A percentile compares a stretch with the other conserved stretches of the same genome.
Conservation (phyloP, 2,329 filamentous ascomycete genomes). For the Exophiala viscosa region DNA sequence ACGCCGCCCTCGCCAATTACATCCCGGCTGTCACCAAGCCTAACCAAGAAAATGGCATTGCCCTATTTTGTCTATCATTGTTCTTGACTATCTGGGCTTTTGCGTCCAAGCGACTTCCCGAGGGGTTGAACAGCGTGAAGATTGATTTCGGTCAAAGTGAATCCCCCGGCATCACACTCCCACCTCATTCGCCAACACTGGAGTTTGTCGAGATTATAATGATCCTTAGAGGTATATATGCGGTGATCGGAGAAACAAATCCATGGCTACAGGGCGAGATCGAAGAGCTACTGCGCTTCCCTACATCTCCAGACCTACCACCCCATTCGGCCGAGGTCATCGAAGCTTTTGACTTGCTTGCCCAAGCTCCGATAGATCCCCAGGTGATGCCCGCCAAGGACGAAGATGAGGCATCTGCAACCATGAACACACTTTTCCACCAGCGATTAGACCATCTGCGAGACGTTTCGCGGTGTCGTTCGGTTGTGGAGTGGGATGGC, state of each 20-base stretch:
- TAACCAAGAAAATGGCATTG: conserved; percentile 26
- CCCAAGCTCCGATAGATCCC: conserved; percentile 13
- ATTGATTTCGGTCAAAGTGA: conserved; percentile 17
- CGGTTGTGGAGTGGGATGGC: conserved; percentile 28
- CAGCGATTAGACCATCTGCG: conserved; percentile 22
- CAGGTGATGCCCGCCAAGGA: conserved; percentile 7
- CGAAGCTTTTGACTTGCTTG: conserved; percentile 21
- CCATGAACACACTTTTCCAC: conserved; percentile 12
- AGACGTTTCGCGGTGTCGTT: conserved; percentile 23
- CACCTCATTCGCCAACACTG: conserved; percentile 17
- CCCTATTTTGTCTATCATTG: conserved; percentile 26
- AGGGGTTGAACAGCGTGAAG: conserved; percentile 26
- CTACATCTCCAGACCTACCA: conserved; percentile 21
- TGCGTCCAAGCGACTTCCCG: conserved; percentile 25
- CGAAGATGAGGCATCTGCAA: conserved; percentile 5
- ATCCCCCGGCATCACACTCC: conserved; percentile 19
- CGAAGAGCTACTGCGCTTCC: conserved; percentile 25
- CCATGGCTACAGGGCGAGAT: conserved; percentile 28
- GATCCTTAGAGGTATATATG: conserved; percentile 26
- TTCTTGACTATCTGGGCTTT: conserved; percentile 28
- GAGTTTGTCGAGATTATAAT: conserved; percentile 28
- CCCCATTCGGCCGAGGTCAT: conserved; percentile 23
- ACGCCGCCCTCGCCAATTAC: conserved; percentile 26
- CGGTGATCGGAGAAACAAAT: conserved; percentile 26
- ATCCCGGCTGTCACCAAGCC: conserved; percentile 26